Evolutionary conservation across 108 stramenopile species (phyloP), one percentile per base, ranked within the genome.

Genomic region (Nannochloropsis gaditana): DNA sequence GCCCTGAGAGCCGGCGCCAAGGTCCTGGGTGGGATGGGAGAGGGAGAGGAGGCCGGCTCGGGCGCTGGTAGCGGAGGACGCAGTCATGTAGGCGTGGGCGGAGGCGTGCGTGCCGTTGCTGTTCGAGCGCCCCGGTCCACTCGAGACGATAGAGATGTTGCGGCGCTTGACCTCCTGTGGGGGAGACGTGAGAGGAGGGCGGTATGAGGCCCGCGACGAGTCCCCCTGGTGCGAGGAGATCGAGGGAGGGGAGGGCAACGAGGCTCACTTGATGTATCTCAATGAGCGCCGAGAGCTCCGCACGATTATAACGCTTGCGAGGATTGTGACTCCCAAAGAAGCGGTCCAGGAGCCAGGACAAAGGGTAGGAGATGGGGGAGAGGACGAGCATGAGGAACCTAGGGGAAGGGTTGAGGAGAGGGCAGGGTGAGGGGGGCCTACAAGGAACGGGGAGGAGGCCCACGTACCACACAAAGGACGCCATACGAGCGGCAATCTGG

Each of bases 361-460:
- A 95, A 3, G 98, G 98, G 82, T 87, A 94, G 5, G 96, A 91
- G 15, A 99, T 80, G 11, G 97, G 96, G 10, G 84, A 90, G 42
- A 96, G 84, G 6, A 97, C 17, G 9, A 86, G 43, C 92, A 99
- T 92, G 44, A 97, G 91, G 59, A 73, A 73, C 59, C 59, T 73
- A 31, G 31, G 31, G 31, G 31, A 31, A 1, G 31, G 31, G 31
- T 31, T 1, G 31, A 31, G 31, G 59, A 73, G 59, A 8, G 59
- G 59, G 47, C 47, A 3, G 59, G 59, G n/a, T n/a, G 6, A 73
- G 59, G 6, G 4, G 6, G 15, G n/a, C 19, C 19, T 2, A 8
- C 3, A 8, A 2, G 59, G 59, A 8, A n/a, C 19, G 8, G 59
- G 59, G 59, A 73, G 3, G 31, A 31, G 59, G n/a, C 6, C n/a